phyloP scores from a whole-genome alignment of 495 filamentous ascomycete genomes.

The Xylaria castorea region DNA sequence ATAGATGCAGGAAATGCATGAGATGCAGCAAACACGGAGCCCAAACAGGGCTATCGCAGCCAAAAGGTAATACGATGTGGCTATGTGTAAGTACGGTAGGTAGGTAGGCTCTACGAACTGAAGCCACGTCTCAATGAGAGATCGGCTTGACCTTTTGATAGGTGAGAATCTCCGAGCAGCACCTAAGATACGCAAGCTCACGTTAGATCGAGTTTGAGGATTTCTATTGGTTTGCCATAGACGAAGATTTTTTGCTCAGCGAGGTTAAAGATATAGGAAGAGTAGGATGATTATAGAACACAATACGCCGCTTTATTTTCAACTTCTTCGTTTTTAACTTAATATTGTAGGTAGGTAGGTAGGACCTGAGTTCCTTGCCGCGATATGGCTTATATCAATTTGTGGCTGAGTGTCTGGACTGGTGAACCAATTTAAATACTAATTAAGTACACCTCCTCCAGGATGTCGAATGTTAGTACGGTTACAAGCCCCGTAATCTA shows the following conservation, averaged over 20 bases:
- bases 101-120: background rate
- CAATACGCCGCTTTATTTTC: background rate
- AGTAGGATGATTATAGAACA: background rate
- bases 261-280: background rate
- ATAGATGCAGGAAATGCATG: background rate
- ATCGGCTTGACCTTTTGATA: background rate
- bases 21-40: background rate
- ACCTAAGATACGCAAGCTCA: background rate
- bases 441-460: no score
- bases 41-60: background rate
- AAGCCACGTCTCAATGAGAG: slow-evolving; percentile 1
- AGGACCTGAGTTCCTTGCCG: background rate
- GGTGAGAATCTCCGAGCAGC: background rate
- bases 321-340: background rate
- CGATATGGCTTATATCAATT: background rate
- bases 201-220: background rate
- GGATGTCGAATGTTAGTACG: no score
- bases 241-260: background rate
- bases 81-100: background rate
- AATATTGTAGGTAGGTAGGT: no score
- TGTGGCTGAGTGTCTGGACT: slow-evolving; percentile 5
- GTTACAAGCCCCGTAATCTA: no score
- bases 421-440: background rate
- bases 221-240: background rate
- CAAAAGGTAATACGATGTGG: background rate